These are phyloP conservation scores for Botrytis sinoallii DNA, from an alignment of 2,329 filamentous ascomycete species.

Conservation along the genomic window DNA sequence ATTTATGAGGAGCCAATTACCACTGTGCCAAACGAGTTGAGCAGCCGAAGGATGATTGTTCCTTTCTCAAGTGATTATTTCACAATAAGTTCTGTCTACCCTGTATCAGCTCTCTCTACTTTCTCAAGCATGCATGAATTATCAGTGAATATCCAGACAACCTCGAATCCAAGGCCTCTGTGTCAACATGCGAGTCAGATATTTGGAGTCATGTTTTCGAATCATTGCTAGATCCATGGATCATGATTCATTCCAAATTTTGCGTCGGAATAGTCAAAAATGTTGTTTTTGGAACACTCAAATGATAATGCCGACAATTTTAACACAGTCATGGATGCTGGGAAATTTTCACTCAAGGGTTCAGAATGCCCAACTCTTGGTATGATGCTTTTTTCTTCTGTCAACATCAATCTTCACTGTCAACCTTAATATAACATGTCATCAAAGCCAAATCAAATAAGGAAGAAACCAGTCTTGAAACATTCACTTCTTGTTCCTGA, in stretches of 20 bases:
- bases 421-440: no score
- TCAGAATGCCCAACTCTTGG: not conserved
- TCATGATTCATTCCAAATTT: not conserved
- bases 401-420: no score
- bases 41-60: conserved; percentile 31
- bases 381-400: no score
- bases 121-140: not conserved
- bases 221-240: not conserved
- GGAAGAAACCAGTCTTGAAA: no score
- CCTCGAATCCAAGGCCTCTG: not conserved
- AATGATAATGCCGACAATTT: not conserved
- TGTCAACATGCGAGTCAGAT: not conserved
- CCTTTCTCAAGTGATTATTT: not conserved
- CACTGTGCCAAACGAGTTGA: conserved; percentile 23
- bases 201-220: not conserved
- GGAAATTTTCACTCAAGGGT: not conserved
- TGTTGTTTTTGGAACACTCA: no score
- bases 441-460: no score
- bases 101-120: not conserved
- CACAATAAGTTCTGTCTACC: not conserved
- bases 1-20: conserved; percentile 42
- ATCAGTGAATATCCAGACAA: not conserved
- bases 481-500: no score
- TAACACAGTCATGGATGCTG: no score
- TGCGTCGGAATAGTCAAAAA: not conserved